Evolutionary conservation across 2,329 filamentous ascomycete genomes (phyloP).

Genomic region (Ophiostoma sp.): DNA sequence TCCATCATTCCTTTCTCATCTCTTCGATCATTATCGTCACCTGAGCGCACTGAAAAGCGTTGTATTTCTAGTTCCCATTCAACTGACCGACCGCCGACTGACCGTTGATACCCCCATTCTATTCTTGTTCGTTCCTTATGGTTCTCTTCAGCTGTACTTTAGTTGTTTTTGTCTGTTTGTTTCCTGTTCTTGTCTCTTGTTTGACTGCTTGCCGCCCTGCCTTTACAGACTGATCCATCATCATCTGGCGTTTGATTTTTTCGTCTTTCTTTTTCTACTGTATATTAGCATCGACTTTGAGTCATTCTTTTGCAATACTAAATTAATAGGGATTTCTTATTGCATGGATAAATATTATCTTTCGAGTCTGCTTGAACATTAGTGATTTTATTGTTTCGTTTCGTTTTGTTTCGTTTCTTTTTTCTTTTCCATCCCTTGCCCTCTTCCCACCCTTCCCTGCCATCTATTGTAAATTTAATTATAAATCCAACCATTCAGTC

Average conservation of each 20-base stretch:
- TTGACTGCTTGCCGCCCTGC: not conserved
- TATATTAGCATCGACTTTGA: slow-evolving; percentile 6
- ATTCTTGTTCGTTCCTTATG: slow-evolving; percentile 8
- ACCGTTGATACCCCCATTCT: slow-evolving; percentile 16
- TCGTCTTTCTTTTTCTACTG: not conserved
- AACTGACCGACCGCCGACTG: slow-evolving; percentile 16
- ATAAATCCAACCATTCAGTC: not conserved
- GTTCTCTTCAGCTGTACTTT: not conserved
- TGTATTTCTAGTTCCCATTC: slow-evolving; percentile 9
- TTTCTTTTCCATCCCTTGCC: not conserved
- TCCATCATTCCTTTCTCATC: not conserved
- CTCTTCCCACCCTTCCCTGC: too few species aligned
- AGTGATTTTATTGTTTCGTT: not conserved
- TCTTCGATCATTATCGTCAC: not conserved
- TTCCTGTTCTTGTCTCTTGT: not conserved
- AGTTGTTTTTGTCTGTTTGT: not conserved
- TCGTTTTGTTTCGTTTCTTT: not conserved
- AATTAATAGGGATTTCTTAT: slow-evolving; percentile 2
- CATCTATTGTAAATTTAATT: not conserved
- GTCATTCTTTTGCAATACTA: not conserved
- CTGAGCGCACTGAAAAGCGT: slow-evolving; percentile 9
- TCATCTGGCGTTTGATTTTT: not conserved
- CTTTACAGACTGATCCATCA: slow-evolving; percentile 5
- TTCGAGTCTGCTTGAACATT: not conserved
- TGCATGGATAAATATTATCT: not conserved